Base-by-base conservation (phyloP, 2,329 filamentous ascomycete species). In the Didymella exigua region DNA sequence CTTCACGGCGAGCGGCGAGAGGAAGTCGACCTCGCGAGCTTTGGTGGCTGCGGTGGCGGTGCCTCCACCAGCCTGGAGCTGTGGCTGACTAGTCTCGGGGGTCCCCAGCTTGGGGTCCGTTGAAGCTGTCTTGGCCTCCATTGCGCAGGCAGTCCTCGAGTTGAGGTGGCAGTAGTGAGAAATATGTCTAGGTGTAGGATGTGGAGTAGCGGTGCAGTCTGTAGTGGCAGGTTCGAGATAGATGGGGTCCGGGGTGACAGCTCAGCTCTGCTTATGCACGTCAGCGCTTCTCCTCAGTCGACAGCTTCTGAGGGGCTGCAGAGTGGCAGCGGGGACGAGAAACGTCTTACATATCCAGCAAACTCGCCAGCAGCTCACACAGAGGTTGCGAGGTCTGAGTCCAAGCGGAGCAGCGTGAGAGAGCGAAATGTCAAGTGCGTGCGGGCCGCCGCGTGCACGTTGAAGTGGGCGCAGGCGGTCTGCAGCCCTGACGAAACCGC, bases 61-160 rank as follows among this genome's bases (percentile, higher is more conserved):
- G 9, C 74, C 74, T 55, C 74, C 74, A 33, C 74, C 74, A 11
- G 74, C 74, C 59, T 76, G 74, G 26, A 74, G 72, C 48, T 74
- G 61, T 2, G 72, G 69, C 23, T 71, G 49, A 45, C 70, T 65
- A 46, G 67, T 51, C 58, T 72, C 68, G 31, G 70, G 71, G 13
- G 62, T 61, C 16, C 68, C 71, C 36, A 74, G 54, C 62, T 74
- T 74, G 40, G 43, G 56, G 57, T 74, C 70, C 43, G 62, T 60
- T 38, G 53, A 30, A 36, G 59, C 48, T 54, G 62, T 52, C 43
- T 63, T 62, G 50, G 55, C 45, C 41, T 61, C 47, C 60, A 67
- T 67, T 26, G 47, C 26, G 51, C 3, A 26, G 16, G 19, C 19
- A 13, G 16, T 19, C 34, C 10, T 34, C 7, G 13, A 18, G 23